These are phyloP conservation scores for Asterochloris erici DNA, from an alignment of 139 green algal genomes.

Conservation along the genomic window DNA sequence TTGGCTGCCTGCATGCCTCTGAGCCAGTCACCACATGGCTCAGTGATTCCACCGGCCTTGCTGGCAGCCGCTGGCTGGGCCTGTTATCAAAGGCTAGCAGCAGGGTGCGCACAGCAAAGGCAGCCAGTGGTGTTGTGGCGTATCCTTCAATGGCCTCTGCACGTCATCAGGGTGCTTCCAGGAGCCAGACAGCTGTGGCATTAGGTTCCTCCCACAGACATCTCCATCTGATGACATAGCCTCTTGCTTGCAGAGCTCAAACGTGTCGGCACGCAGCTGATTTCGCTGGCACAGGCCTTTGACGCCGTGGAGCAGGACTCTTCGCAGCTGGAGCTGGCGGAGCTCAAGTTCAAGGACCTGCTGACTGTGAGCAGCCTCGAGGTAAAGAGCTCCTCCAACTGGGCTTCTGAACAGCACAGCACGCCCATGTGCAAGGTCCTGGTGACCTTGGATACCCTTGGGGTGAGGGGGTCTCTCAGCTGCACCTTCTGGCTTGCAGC, in stretches of 20 bases:
- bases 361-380: conserved; percentile 17
- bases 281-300: conserved; percentile 34
- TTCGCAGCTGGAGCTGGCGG: conserved; percentile 37
- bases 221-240: background rate
- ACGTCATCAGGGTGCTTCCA: background rate
- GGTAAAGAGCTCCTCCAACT: background rate
- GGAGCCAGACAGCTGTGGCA: background rate
- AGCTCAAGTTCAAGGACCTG: conserved; percentile 32
- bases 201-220: background rate
- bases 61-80: background rate
- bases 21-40: no score
- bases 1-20: background rate
- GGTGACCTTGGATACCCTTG: background rate
- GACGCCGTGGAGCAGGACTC: conserved; percentile 40
- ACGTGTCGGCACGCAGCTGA: conserved; percentile 31
- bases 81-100: background rate
- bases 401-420: background rate
- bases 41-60: background rate
- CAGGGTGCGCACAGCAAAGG: background rate
- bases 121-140: background rate
- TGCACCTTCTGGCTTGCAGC: background rate
- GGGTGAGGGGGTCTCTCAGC: background rate
- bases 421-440: background rate
- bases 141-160: background rate
- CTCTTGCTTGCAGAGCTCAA: conserved; percentile 23